Conservation (phyloP, 2,329 filamentous ascomycete species). For the Cryphonectria nitschkei region DNA sequence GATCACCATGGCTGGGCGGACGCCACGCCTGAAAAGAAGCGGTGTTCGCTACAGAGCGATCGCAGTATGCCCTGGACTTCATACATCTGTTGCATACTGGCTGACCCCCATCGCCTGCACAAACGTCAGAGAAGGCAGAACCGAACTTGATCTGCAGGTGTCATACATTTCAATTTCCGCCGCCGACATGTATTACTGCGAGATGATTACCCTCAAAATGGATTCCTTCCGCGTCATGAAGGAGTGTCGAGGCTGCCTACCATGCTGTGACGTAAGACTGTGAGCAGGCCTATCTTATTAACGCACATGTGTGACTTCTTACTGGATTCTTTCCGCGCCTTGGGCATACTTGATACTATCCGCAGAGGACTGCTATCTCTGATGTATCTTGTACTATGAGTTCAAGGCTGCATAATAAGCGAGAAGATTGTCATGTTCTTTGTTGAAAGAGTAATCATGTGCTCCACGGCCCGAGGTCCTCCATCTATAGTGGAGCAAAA, state of each 20-base stretch:
- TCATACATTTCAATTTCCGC: not conserved
- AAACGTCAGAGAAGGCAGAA: not conserved
- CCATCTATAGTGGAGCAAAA: not conserved
- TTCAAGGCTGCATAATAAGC: not conserved
- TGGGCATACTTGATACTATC: not conserved
- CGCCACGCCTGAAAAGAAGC: not conserved
- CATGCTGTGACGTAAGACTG: slow-evolving; percentile 1
- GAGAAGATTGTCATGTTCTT: not conserved
- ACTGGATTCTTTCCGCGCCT: not conserved
- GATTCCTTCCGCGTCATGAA: not conserved
- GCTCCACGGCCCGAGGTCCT: not conserved
- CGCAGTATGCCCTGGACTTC: not conserved
- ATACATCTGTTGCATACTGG: not conserved
- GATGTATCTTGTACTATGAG: not conserved
- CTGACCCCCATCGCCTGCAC: not conserved
- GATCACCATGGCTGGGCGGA: not conserved
- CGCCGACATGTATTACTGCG: not conserved
- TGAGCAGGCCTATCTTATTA: not conserved
- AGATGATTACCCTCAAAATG: not conserved
- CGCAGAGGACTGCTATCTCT: not conserved
- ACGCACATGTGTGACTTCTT: not conserved
- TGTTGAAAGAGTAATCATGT: not conserved
- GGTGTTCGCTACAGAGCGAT: not conserved
- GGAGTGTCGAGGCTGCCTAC: not conserved
- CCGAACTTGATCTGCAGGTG: not conserved